Percentiles rank a stretch among this genome's conserved stretches.
These are phyloP conservation scores for Ilyonectria mors-panacis DNA, from an alignment of 2,329 filamentous ascomycete genomes.

Conservation along the genomic window DNA sequence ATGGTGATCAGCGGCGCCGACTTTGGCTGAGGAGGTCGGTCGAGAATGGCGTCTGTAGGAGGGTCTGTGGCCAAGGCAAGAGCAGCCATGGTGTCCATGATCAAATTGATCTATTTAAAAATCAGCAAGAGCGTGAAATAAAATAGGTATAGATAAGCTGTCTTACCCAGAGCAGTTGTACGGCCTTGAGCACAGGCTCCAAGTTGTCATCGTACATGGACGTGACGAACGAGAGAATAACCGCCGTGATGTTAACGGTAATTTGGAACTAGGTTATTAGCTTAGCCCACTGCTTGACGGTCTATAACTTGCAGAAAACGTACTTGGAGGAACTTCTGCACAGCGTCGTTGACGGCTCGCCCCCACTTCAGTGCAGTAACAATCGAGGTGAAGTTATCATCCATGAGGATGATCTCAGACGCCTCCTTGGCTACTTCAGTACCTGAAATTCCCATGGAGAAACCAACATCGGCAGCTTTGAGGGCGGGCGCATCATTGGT, in stretches of 20 bases:
- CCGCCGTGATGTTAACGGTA: constrained; percentile 79
- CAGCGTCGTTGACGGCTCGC: constrained; percentile 74
- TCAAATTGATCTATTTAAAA: constrained; percentile 63
- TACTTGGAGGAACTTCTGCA: constrained; percentile 75
- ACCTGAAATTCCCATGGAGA: constrained; percentile 76
- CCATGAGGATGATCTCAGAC: constrained; percentile 75
- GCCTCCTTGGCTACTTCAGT: constrained; percentile 79
- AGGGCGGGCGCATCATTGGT: constrained; percentile 76
- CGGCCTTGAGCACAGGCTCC: constrained; percentile 73
- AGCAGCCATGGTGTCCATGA: constrained; percentile 80
- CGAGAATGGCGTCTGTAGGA: constrained; percentile 58
- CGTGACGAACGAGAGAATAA: constrained; percentile 74
- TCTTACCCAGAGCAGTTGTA: constrained; percentile 75
- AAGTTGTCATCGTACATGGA: constrained; percentile 70
- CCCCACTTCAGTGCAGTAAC: constrained; percentile 75
- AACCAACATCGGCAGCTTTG: constrained; percentile 75
- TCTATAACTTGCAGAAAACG: constrained; percentile 13
- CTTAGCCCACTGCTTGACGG: background rate
- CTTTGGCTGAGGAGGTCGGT: constrained; percentile 68
- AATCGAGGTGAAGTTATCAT: constrained; percentile 77
- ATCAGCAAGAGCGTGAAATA: background rate
- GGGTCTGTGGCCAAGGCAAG: constrained; percentile 70
- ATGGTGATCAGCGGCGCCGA: constrained; percentile 78
- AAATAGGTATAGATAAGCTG: background rate
- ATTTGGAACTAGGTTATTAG: constrained; percentile 67